Conservation (phyloP, 2,329 filamentous ascomycete genomes). For the Aspergillus versicolor region DNA sequence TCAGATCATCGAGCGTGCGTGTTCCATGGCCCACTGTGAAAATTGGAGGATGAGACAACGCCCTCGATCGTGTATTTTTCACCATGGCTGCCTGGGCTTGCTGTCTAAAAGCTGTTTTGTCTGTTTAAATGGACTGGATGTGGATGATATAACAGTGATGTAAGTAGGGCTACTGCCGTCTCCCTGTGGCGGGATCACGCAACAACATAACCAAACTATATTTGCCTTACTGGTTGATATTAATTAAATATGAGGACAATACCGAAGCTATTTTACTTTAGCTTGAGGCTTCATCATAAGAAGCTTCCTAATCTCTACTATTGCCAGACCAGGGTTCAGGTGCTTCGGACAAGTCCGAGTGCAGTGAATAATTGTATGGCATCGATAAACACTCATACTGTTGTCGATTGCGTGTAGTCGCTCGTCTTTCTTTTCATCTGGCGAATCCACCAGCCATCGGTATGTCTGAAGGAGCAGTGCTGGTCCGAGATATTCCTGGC, state of each 20-base stretch:
- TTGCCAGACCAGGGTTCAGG: constrained; percentile 89
- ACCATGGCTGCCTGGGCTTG: too few relatives aligned
- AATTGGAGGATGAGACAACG: not conserved
- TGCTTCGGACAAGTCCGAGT: constrained; percentile 97
- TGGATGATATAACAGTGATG: too few relatives aligned
- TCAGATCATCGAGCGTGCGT: not conserved
- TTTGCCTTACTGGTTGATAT: too few relatives aligned
- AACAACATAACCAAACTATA: too few relatives aligned
- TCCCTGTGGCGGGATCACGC: too few relatives aligned
- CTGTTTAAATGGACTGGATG: too few relatives aligned
- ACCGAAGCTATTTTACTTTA: too few relatives aligned
- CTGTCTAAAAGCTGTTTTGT: too few relatives aligned
- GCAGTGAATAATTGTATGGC: constrained; percentile 99
- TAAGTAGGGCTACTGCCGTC: too few relatives aligned
- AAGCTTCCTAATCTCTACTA: constrained; percentile 98
- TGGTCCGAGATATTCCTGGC: constrained; percentile 95
- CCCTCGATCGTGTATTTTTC: too few relatives aligned
- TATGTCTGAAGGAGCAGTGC: constrained; percentile 97
- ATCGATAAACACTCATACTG: constrained; percentile 98
- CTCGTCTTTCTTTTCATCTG: constrained; percentile 85
- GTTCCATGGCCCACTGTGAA: not conserved
- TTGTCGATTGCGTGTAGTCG: constrained; percentile 92
- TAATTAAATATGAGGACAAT: too few relatives aligned
- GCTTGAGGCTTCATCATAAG: too few relatives aligned
- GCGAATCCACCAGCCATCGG: constrained; percentile 92